phyloP scores from a whole-genome alignment of 306 rosid genomes.

The Vigna nakashimae region DNA sequence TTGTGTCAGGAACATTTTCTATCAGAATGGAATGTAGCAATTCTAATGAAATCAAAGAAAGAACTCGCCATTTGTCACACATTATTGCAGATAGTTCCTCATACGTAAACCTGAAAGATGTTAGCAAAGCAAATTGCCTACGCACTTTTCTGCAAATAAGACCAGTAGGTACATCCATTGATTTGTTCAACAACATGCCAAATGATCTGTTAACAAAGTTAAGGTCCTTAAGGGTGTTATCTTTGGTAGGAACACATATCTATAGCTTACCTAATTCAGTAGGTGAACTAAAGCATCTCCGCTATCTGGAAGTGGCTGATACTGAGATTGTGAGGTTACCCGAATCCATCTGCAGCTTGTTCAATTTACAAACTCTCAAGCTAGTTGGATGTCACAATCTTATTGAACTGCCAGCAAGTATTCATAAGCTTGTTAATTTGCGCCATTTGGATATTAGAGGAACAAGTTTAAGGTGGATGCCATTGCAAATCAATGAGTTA shows the following conservation, averaged over 20 bases:
- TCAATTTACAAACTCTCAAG: constrained; percentile 53
- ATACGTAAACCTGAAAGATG: constrained; percentile 26
- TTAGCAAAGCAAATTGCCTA: constrained; percentile 35
- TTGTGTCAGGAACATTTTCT: constrained; percentile 49
- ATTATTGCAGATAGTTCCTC: constrained; percentile 44
- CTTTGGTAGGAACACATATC: constrained; percentile 39
- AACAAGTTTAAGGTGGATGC: constrained; percentile 46
- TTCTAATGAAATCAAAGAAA: constrained; percentile 38
- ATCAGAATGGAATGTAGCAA: constrained; percentile 44
- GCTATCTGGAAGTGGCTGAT: constrained; percentile 42
- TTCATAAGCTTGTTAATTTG: constrained; percentile 49
- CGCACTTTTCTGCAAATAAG: constrained; percentile 44
- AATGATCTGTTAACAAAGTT: constrained; percentile 41
- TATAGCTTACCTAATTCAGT: constrained; percentile 40
- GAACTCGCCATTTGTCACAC: constrained; percentile 49
- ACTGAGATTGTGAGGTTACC: constrained; percentile 38
- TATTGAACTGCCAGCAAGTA: constrained; percentile 37
- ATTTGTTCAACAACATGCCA: constrained; percentile 32
- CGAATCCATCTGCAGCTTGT: constrained; percentile 42
- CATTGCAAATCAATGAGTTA: constrained; percentile 40
- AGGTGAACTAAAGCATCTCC: constrained; percentile 46
- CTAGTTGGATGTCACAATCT: constrained; percentile 39
- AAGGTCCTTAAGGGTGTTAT: constrained; percentile 45
- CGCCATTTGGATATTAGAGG: constrained; percentile 43
- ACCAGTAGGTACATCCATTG: constrained; percentile 18